These are phyloP conservation scores for Podospora conica DNA, from an alignment of 495 filamentous ascomycete genomes.

Conservation along the genomic window DNA sequence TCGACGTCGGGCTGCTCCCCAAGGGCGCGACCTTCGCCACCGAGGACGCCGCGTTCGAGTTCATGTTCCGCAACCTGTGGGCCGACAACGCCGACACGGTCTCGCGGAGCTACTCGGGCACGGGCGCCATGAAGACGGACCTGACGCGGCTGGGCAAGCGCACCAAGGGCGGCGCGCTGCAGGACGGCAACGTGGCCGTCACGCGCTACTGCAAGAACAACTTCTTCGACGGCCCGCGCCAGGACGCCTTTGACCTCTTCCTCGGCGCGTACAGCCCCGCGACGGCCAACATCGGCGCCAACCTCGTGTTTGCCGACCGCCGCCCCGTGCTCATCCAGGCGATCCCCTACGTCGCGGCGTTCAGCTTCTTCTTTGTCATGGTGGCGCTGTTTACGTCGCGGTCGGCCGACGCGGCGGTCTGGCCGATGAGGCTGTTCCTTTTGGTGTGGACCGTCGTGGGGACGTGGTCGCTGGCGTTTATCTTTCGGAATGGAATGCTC, in stretches of 20 bases:
- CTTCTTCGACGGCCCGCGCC: constrained; percentile 83
- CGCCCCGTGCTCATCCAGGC: constrained; percentile 79
- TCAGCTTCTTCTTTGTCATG: constrained; percentile 80
- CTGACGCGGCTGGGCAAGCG: constrained; percentile 85
- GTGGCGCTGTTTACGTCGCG: constrained; percentile 68
- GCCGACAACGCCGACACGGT: constrained; percentile 97
- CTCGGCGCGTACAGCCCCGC: constrained; percentile 75
- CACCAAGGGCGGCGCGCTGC: constrained; percentile 72
- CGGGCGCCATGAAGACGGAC: constrained; percentile 93
- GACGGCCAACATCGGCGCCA: constrained; percentile 54
- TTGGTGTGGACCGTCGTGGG: constrained; percentile 66
- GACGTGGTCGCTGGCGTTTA: constrained; percentile 65
- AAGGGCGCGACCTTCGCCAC: constrained; percentile 61
- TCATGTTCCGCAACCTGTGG: constrained; percentile 92
- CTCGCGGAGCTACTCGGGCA: constrained; percentile 85
- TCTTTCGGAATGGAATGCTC: constrained; percentile 76
- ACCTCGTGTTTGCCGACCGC: constrained; percentile 75
- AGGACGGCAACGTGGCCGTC: constrained; percentile 75
- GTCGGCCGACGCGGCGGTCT: constrained; percentile 58
- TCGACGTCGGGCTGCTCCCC: constrained; percentile 68
- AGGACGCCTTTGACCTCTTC: constrained; percentile 94
- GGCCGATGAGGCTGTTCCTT: constrained; percentile 73
- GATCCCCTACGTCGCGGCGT: constrained; percentile 82
- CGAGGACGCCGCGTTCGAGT: constrained; percentile 71
- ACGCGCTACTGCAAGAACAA: constrained; percentile 86